These are phyloP conservation scores for Apiotrichum mycotoxinovorans DNA, from an alignment of 1,284 basidiomycete species.

Conservation along the genomic window DNA sequence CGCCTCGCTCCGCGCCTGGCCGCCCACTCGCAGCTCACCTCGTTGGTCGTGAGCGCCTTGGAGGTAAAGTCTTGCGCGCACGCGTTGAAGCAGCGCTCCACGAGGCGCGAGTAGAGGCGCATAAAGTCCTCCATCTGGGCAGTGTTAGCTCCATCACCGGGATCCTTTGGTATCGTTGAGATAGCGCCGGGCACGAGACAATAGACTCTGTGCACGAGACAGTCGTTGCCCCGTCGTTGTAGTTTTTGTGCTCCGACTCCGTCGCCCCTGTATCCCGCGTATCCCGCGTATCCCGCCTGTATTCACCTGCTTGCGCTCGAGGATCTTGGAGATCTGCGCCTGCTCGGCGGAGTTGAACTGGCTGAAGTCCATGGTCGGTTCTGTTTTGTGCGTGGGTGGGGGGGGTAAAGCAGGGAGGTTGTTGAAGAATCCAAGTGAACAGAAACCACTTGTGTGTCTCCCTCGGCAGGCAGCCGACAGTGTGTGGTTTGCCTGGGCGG, in stretches of 20 bases:
- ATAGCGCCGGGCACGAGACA: too few relatives aligned
- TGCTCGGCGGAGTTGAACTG: slow-evolving; percentile 78
- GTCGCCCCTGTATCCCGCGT: too few relatives aligned
- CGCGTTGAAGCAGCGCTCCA: slow-evolving; percentile 90
- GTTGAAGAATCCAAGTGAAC: too few relatives aligned
- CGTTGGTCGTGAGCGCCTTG: slow-evolving; percentile 87
- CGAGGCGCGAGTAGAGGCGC: slow-evolving; percentile 90
- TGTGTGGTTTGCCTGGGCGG: not conserved
- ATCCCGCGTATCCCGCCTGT: too few relatives aligned
- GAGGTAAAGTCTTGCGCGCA: slow-evolving; percentile 97
- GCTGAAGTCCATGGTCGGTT: slow-evolving; percentile 71
- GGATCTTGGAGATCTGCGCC: slow-evolving; percentile 79
- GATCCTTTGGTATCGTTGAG: too few relatives aligned
- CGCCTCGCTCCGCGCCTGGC: not conserved
- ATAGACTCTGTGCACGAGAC: too few relatives aligned
- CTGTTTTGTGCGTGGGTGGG: not conserved
- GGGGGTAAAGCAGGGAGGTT: too few relatives aligned
- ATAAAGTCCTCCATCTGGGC: slow-evolving; percentile 97
- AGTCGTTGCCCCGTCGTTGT: too few relatives aligned
- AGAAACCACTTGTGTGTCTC: too few relatives aligned
- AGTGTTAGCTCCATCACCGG: not conserved
- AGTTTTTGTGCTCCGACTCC: too few relatives aligned
- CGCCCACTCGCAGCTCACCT: slow-evolving; percentile 57
- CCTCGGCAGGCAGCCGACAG: too few relatives aligned
- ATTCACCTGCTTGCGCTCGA: slow-evolving; percentile 85